These are phyloP conservation scores for Pezicula neosporulosa DNA, from an alignment of 2,329 filamentous ascomycete genomes.

Conservation along the genomic window DNA sequence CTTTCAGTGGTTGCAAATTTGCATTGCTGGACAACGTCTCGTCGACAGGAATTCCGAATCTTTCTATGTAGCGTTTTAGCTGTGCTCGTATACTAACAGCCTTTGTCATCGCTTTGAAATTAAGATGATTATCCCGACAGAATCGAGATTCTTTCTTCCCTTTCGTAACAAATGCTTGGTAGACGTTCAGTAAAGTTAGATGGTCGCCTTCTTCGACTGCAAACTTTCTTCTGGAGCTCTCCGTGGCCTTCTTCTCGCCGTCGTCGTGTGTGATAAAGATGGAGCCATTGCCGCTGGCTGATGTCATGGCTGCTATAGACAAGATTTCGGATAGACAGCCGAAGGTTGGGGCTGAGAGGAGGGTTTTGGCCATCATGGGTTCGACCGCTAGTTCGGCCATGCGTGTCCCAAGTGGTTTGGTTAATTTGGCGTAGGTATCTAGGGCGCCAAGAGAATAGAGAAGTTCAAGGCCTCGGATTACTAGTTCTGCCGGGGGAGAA, in stretches of 20 bases:
- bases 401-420: constrained; percentile 77
- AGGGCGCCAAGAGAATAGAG: constrained; percentile 83
- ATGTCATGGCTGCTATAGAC: constrained; percentile 88
- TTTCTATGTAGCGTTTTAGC: constrained; percentile 80
- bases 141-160: constrained; percentile 82
- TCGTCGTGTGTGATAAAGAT: constrained; percentile 83
- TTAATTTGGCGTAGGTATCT: constrained; percentile 87
- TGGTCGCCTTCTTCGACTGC: constrained; percentile 93
- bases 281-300: constrained; percentile 67
- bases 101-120: constrained; percentile 77
- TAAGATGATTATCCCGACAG: constrained; percentile 82
- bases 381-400: constrained; percentile 95
- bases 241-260: constrained; percentile 70
- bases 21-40: constrained; percentile 49
- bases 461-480: constrained; percentile 83
- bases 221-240: constrained; percentile 75
- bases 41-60: constrained; percentile 70
- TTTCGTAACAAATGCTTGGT: constrained; percentile 79
- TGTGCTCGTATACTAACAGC: constrained; percentile 86
- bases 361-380: constrained; percentile 90
- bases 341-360: constrained; percentile 73
- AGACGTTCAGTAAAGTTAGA: constrained; percentile 89
- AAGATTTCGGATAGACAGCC: constrained; percentile 81
- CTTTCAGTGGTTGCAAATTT: constrained; percentile 29
- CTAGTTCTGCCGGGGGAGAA: constrained; percentile 77